Evolutionary conservation across 169 alveolate species (phyloP).

Genomic region (Plasmodium adleri): DNA sequence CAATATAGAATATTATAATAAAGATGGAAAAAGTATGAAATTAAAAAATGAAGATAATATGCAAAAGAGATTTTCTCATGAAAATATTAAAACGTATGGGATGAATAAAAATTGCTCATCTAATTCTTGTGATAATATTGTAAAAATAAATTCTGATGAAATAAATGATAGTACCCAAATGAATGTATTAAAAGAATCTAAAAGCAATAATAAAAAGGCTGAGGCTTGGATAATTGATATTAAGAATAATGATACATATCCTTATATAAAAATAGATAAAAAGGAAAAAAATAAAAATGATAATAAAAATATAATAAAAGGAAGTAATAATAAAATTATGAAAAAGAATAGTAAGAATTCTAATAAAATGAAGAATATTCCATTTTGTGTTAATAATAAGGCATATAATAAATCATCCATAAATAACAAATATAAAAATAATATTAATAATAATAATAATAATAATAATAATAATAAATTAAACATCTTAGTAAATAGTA

Average conservation of each 20-base stretch:
- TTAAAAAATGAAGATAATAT: too few species aligned
- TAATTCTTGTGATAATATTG: too few species aligned
- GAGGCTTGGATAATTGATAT: conserved; percentile 72
- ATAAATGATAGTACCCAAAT: too few species aligned
- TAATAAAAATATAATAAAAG: not conserved
- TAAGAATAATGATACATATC: conserved; percentile 60
- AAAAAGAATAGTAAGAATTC: not conserved
- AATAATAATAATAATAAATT: conserved; percentile 19
- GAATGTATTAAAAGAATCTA: too few species aligned
- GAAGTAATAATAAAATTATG: not conserved
- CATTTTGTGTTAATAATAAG: too few species aligned
- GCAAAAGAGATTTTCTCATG: too few species aligned
- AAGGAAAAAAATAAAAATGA: conserved; percentile 3
- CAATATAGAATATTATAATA: too few species aligned
- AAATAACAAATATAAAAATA: conserved; percentile 1
- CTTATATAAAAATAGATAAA: conserved; percentile 44
- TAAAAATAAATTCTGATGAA: too few species aligned
- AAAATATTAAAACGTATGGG: too few species aligned
- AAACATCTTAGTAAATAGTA: conserved; percentile 38
- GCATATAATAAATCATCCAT: not conserved
- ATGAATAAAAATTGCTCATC: too few species aligned
- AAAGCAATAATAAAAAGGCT: conserved; percentile 8
- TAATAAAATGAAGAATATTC: not conserved
- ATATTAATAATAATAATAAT: not conserved
- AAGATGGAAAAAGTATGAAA: too few species aligned